Conservation (phyloP, 148 eudicot species). For the Persicaria tinctoria region DNA sequence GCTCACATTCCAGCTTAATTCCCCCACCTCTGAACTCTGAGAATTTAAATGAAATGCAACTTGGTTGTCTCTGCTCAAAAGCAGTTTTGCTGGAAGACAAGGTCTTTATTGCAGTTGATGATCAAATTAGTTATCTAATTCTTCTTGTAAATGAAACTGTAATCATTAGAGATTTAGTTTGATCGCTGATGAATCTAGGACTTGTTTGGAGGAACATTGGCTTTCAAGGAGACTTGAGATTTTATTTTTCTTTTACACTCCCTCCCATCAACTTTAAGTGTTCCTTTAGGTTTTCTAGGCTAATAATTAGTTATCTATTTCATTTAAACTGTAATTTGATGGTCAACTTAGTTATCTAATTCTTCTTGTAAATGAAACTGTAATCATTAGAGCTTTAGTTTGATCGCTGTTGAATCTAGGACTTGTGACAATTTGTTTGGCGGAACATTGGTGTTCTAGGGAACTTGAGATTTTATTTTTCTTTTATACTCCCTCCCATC, state of each 20-base stretch:
- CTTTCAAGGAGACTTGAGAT: not conserved
- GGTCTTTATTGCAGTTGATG: not conserved
- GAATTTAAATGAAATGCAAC: constrained; percentile 10
- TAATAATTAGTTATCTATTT: too few species aligned
- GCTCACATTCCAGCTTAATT: not conserved
- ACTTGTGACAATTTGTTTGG: not conserved
- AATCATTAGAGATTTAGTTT: not conserved
- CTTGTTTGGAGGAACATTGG: not conserved
- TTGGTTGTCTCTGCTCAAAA: not conserved
- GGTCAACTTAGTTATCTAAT: not conserved
- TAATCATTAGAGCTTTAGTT: not conserved
- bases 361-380: not conserved
- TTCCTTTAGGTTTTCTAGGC: too few species aligned
- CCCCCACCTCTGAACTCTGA: not conserved
- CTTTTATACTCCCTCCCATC: not conserved
- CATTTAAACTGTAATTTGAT: not conserved
- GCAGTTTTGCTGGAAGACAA: not conserved
- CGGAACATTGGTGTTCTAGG: not conserved
- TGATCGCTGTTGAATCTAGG: not conserved
- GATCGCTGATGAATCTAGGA: constrained; percentile 4
- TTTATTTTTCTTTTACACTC: not conserved
- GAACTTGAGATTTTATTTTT: not conserved
- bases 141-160: not conserved
- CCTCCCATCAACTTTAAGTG: too few species aligned
- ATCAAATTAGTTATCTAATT: not conserved